Percentiles rank a stretch among this genome's conserved stretches.
phyloP scores from a whole-genome alignment of 805 yeast species.

The Starmerella riodocensis region DNA sequence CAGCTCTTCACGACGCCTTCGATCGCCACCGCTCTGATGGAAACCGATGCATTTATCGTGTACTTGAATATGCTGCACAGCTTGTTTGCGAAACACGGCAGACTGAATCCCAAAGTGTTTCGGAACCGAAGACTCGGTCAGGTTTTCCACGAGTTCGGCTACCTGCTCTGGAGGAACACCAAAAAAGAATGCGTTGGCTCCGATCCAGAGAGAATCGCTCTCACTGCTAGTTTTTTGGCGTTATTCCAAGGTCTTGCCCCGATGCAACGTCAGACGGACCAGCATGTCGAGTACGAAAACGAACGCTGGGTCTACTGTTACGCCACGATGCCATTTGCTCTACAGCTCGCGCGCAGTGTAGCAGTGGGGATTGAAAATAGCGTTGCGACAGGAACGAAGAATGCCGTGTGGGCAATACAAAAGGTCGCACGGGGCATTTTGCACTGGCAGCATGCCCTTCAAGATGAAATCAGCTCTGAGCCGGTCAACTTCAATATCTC shows the following conservation, averaged over 20 bases:
- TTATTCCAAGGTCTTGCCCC: constrained; percentile 71
- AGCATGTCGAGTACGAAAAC: constrained; percentile 83
- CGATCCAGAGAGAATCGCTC: constrained; percentile 37
- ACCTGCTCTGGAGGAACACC: constrained; percentile 57
- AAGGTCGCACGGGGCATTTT: constrained; percentile 1
- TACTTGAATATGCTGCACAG: constrained; percentile 52
- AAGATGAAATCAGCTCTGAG: neutral
- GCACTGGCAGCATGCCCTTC: constrained; percentile 4
- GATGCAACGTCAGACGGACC: constrained; percentile 55
- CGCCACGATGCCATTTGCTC: constrained; percentile 53
- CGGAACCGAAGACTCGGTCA: constrained; percentile 69
- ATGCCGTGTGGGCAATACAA: neutral
- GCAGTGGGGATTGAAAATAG: constrained; percentile 25
- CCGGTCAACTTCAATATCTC: neutral
- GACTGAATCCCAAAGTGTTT: constrained; percentile 35
- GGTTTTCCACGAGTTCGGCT: constrained; percentile 65
- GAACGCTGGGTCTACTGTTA: constrained; percentile 67
- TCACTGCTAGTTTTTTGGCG: constrained; percentile 50
- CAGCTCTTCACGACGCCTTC: constrained; percentile 87
- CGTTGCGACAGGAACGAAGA: neutral
- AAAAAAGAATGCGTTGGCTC: constrained; percentile 37
- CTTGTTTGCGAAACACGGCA: constrained; percentile 43
- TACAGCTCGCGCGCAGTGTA: constrained; percentile 34
- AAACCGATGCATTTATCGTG: constrained; percentile 51
- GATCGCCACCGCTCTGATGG: constrained; percentile 48